These are phyloP conservation scores for Metschnikowia kofuensis DNA, from an alignment of 805 yeast genomes.

Conservation along the genomic window DNA sequence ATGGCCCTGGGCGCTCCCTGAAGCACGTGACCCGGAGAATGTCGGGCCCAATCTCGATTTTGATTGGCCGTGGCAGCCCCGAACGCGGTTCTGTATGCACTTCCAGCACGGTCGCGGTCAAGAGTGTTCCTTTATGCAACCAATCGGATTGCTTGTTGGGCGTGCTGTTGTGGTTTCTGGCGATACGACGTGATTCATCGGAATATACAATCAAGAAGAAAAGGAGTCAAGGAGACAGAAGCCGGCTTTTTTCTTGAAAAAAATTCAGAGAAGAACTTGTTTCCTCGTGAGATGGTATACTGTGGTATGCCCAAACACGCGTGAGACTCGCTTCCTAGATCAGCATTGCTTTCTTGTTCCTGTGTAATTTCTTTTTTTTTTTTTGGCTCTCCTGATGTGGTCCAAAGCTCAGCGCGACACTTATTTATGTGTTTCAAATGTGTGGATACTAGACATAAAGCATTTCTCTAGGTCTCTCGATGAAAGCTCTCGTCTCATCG, in stretches of 20 bases:
- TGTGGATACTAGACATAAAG: too few relatives aligned
- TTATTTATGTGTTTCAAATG: neutral
- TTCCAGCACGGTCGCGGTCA: conserved; percentile 1
- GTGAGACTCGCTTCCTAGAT: neutral
- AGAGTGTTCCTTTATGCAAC: neutral
- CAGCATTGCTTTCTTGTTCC: conserved; percentile 1
- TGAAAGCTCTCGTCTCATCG: too few relatives aligned
- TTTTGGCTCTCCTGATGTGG: too few relatives aligned
- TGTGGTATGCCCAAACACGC: neutral
- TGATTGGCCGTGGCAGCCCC: conserved; percentile 6
- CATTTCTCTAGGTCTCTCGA: too few relatives aligned
- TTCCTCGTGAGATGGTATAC: too few relatives aligned
- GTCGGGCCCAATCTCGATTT: conserved; percentile 15
- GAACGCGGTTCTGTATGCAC: conserved; percentile 5
- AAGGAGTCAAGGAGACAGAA: too few relatives aligned
- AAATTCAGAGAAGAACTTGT: neutral
- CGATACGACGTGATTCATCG: neutral
- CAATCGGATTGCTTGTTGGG: neutral
- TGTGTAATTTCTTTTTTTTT: conserved; percentile 1
- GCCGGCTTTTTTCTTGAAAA: neutral
- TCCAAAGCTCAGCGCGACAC: neutral
- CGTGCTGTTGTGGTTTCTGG: neutral
- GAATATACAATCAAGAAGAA: too few relatives aligned
- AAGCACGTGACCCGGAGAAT: conserved; percentile 20
- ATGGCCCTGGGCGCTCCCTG: conserved; percentile 13